Evolutionary conservation across 2,329 filamentous ascomycete genomes (phyloP), one percentile per base, ranked within the genome.

Genomic region (Cladophialophora chaetospira): DNA sequence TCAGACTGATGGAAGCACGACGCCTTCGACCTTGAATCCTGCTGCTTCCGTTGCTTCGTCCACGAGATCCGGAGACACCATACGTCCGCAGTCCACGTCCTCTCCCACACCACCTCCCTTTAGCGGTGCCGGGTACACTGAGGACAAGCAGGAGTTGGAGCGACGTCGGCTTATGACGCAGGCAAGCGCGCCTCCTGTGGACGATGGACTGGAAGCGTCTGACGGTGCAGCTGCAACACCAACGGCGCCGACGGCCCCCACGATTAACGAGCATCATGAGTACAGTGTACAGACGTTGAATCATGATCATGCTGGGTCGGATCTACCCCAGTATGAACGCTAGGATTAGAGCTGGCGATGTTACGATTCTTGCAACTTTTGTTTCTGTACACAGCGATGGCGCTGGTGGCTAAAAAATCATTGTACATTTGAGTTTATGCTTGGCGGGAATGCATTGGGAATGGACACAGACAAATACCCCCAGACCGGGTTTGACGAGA

Each of bases 141-240:
- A 94, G 53, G 92, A 95, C 70, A 94, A 95, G 70, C 85, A 87
- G 65, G 90, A 95, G 69, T 75, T 91, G 5, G 88, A 92, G 69
- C 79, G 85, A 17, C 81, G 76, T 54, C 77, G 86, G 33, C 71
- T 89, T n/a, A 75, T 88, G 58, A 75, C 79, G 49, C 81, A 88
- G 66, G 83, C 82, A 5, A 88, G 86, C 69, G 82, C 83, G 6
- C 87, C 87, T 3, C 72, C 74, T n/a, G 9, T 33, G 23, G 63
- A 59, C 26, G 61, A 64, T 29, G 55, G 48, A 21, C 47, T 17
- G 2, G 57, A 57, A 15, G 65, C 68, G 26, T 64, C 65, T 46
- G 60, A 42, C 53, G 55, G 52, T 36, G 38, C 54, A 15, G 31
- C 53, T 36, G 13, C 50, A 35, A 65, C 64, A n/a, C 31, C 33